Evolutionary conservation across 1,139 yeast genomes (phyloP), one percentile per base, ranked within the genome.

Genomic region (Kurtzmaniella quercitrusa): DNA sequence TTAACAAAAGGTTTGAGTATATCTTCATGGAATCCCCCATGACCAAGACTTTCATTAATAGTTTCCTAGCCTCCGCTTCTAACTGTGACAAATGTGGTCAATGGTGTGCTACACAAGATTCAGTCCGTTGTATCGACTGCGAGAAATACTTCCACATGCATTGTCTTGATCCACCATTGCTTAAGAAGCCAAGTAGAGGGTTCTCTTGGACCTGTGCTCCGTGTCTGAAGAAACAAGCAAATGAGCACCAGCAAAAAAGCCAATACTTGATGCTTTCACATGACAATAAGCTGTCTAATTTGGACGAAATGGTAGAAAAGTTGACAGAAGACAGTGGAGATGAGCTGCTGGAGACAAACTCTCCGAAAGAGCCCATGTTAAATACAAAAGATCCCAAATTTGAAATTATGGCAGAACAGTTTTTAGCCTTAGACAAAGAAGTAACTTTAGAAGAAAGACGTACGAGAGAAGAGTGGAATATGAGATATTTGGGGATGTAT

Each of bases 121-220:
- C 94, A 1, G 82, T 91, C n/a, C 75, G 73, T 48, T 91, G 97
- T 65, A 86, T 86, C n/a, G 83, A 77, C 43, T 91, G 98, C 62
- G 68, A 71, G 12, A 73, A 76, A 27, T 73, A 73, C 50, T 88
- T 81, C 53, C 98, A 91, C 65, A 79, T 90, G 81, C 70, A 79
- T 40, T 91, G 98, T 60, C 77, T 91, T 40, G 90, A 85, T 49
- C 96, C 97, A 1, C 97, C 97, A 0, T 63, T 89, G 38, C 60
- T 77, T 43, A 78, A 79, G 52, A 87, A 87, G 54, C 97, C 96
- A 0, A 82, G 89, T 40, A 68, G 95, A 46, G 96, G 96, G 1
- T 86, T 89, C 58, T 87, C 90, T 6, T 91, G 97, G 97, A 77
- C 90, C n/a, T 91, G 97, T 70, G 93, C 89, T 19, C 61, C 70